Evolutionary conservation across 2,329 filamentous ascomycete genomes (phyloP), one percentile per base, ranked within the genome.

Genomic region (Cladosporium sphaerospermum): DNA sequence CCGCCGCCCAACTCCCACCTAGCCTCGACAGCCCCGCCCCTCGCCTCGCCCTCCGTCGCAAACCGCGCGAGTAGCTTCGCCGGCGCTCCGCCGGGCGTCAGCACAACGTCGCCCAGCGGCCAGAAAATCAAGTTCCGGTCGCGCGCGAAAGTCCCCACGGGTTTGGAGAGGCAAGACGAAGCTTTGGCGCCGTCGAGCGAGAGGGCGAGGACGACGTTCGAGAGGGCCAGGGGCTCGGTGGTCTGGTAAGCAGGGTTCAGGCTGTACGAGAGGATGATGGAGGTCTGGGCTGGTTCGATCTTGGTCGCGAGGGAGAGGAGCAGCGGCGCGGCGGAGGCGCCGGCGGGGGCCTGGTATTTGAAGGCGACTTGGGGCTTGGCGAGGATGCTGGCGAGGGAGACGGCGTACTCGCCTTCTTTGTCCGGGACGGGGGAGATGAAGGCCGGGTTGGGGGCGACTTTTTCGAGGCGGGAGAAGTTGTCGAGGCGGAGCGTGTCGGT

Each of bases 381-480:
- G 23, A 28, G 4, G 58, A 96, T 80, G 65, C 85, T 83, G 11
- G 83, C 77, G 6, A 93, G 73, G 57, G 91, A 82, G 32, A 99
- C 74, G 0, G 76, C 81, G 71, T 95, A 99, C 65, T 92, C 85
- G 54, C 95, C 91, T 3, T 86, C 79, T 54, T 80, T 83, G 9
- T 85, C 82, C 1, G 77, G 65, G 1, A 80, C 76, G 60, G 89
- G 86, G 32, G 84, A 82, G 48, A 97, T 84, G 71, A 97, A 95
- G 54, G 90, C 88, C 41, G 89, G 89, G 68, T 99, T 99, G 1
- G 91, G 90, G 0, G 90, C 91, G 53, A 99, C 91, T 64, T 89
- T 90, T 63, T 97, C 93, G 5, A 99, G 79, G n/a, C 81, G 79
- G 9, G 84, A 73, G 67, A 95, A 96, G 67, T 96, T 93, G 64